Percentiles rank a stretch among this genome's conserved stretches.
Evolutionary conservation across 768 basidiomycete genomes (phyloP).

Genomic region (Lentinula edodes): DNA sequence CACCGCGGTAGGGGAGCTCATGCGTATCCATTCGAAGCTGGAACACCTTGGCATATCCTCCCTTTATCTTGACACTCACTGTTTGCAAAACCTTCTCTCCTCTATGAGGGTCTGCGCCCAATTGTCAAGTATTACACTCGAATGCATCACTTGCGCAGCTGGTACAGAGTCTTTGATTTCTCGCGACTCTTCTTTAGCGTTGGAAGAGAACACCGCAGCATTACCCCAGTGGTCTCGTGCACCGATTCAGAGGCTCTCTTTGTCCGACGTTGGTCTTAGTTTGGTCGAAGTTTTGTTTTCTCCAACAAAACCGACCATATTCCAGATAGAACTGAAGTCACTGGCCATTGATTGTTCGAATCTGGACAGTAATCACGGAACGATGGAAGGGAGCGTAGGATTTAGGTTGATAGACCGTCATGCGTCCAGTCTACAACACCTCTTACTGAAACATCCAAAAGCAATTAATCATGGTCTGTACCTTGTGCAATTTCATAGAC

Average conservation of each 20-base stretch:
- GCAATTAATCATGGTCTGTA: not conserved
- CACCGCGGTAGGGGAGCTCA: not conserved
- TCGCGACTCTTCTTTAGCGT: not conserved
- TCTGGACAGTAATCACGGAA: not conserved
- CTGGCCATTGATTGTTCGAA: not conserved
- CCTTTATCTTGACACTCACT: not conserved
- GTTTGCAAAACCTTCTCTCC: not conserved
- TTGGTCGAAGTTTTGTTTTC: not conserved
- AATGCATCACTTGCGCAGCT: not conserved
- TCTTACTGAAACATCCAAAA: not conserved
- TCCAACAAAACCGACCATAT: not conserved
- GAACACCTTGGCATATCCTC: not conserved
- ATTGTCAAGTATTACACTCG: not conserved
- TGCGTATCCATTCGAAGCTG: not conserved
- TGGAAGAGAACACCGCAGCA: not conserved
- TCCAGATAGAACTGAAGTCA: not conserved
- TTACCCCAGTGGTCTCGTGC: not conserved
- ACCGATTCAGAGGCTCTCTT: not conserved
- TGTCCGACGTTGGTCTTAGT: not conserved
- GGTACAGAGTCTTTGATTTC: not conserved
- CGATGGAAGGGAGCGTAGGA: not conserved
- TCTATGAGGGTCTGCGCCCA: not conserved
- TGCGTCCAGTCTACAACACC: not conserved
- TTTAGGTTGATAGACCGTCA: not conserved
- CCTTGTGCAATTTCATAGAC: no score